Conservation (phyloP, 768 basidiomycete genomes). For the Clathrus columnatus region DNA sequence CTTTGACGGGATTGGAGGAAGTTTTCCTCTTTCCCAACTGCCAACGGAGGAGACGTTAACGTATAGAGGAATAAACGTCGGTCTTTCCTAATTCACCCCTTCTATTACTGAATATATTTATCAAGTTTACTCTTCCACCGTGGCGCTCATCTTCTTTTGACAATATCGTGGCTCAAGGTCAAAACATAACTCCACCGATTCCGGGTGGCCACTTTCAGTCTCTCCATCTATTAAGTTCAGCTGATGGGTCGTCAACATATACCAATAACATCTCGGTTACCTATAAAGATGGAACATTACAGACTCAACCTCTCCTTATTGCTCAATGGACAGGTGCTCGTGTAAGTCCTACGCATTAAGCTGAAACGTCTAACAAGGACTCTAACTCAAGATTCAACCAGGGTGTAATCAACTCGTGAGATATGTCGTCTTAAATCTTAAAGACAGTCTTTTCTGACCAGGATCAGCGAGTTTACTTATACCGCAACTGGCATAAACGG, state of each 20-base stretch:
- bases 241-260: conserved; percentile 36
- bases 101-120: neutral
- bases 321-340: conserved; percentile 38
- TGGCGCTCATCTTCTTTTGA: conserved; percentile 34
- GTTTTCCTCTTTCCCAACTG: conserved; percentile 33
- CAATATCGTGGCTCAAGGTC: conserved; percentile 37
- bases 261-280: conserved; percentile 21
- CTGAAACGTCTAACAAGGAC: conserved; percentile 25
- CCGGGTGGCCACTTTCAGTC: conserved; percentile 19
- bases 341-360: conserved; percentile 33
- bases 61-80: conserved; percentile 33
- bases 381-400: neutral
- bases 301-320: conserved; percentile 26
- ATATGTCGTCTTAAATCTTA: conserved; percentile 8
- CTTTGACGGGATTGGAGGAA: conserved; percentile 32
- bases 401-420: conserved; percentile 22
- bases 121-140: conserved; percentile 36
- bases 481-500: conserved; percentile 28
- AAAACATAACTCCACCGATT: conserved; percentile 26
- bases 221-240: conserved; percentile 39
- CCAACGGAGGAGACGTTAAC: conserved; percentile 28
- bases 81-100: neutral
- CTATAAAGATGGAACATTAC: neutral
- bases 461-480: conserved; percentile 25
- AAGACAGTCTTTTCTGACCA: neutral